A percentile compares a stretch with the other conserved stretches of the same genome.
Conservation (phyloP, 257 asterid species). For the Nicotiana noctiflora region DNA sequence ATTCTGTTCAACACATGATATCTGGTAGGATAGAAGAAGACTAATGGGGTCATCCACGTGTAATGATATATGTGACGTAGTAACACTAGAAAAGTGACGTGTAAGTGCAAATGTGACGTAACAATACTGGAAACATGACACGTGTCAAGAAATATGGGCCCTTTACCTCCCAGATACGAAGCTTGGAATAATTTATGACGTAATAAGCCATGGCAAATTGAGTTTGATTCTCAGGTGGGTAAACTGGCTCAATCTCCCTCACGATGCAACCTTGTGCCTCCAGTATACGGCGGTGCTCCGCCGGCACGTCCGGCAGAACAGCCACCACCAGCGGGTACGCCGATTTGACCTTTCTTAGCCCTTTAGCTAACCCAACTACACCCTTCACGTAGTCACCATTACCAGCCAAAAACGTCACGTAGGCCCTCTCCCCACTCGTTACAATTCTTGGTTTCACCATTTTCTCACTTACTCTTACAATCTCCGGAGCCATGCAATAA, state of each 20-base stretch:
- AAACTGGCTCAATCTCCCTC: conserved; percentile 37
- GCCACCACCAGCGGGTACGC: conserved; percentile 47
- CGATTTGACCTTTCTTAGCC: conserved; percentile 32
- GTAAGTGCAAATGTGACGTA: neutral
- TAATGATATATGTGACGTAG: neutral
- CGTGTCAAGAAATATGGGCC: neutral
- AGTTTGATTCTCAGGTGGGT: conserved; percentile 43
- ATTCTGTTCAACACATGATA: too few relatives aligned
- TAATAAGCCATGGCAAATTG: conserved; percentile 45
- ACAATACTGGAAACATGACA: neutral
- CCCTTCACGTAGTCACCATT: conserved; percentile 29
- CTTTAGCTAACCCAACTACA: conserved; percentile 29
- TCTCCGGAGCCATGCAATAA: neutral
- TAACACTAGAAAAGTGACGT: neutral
- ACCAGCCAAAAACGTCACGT: conserved; percentile 43
- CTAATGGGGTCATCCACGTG: neutral
- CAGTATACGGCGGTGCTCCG: conserved; percentile 35
- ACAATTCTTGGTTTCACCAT: neutral
- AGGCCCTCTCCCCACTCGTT: neutral
- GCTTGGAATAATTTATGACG: conserved; percentile 47
- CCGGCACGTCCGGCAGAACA: conserved; percentile 41
- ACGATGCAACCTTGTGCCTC: conserved; percentile 39
- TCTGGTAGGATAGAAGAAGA: too few relatives aligned
- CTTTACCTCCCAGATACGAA: conserved; percentile 49
- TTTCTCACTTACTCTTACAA: neutral